Percentiles rank a stretch among this genome's conserved stretches.
Evolutionary conservation across 1,284 basidiomycete genomes (phyloP).

Genomic region (Ustilago tritici): DNA sequence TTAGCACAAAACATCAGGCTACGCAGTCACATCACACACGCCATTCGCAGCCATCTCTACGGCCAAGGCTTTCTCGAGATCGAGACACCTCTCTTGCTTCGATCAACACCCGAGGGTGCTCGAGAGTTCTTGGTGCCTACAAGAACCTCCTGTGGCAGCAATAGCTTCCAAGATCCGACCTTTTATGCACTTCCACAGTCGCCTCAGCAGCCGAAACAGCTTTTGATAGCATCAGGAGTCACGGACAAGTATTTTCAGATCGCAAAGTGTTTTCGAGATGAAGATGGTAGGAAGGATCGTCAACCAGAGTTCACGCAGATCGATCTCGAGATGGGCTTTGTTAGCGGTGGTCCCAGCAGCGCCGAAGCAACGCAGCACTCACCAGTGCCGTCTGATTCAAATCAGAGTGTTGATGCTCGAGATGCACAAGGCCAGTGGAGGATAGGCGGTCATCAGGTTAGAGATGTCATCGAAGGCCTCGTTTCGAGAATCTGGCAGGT

Average conservation of each 20-base stretch:
- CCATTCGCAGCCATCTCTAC: constrained; percentile 80
- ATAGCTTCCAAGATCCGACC: constrained; percentile 70
- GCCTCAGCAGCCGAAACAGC: constrained; percentile 94
- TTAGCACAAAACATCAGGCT: constrained; percentile 83
- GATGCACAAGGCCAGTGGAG: constrained; percentile 74
- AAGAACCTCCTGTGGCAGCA: constrained; percentile 71
- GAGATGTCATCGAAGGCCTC: constrained; percentile 57
- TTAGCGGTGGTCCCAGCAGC: constrained; percentile 78
- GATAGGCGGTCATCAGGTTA: constrained; percentile 72
- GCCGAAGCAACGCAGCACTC: background rate
- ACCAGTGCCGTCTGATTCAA: background rate
- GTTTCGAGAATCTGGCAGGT: constrained; percentile 77
- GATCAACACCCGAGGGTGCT: constrained; percentile 92
- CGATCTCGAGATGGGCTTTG: constrained; percentile 95
- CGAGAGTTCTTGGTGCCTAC: constrained; percentile 93
- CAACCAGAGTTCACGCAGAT: constrained; percentile 97
- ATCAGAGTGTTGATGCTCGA: constrained; percentile 8
- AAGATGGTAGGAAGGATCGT: constrained; percentile 90
- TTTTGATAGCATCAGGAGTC: constrained; percentile 89
- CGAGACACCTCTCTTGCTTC: constrained; percentile 91
- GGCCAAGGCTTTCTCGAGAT: constrained; percentile 85
- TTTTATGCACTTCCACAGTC: constrained; percentile 95
- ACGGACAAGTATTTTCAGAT: constrained; percentile 91
- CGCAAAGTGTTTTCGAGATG: constrained; percentile 93
- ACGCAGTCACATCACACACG: constrained; percentile 82